Conservation (phyloP, 306 rosid species). For the Cicer cuneatum region DNA sequence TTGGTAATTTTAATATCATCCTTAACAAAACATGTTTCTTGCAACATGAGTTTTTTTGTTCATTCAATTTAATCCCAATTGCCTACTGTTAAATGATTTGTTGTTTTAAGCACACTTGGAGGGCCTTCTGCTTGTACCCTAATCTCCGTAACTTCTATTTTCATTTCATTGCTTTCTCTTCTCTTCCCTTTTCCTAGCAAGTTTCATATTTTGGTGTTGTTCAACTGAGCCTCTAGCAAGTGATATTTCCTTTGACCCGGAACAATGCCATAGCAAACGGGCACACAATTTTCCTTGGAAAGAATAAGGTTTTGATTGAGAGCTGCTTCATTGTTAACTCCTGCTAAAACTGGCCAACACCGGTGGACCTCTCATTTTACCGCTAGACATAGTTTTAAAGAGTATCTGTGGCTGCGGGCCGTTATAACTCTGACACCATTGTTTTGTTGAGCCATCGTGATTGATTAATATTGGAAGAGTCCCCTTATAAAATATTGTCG, state of each 20-base stretch:
- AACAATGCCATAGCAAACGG: neutral
- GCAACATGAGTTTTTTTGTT: neutral
- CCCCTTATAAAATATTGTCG: no score
- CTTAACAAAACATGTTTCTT: neutral
- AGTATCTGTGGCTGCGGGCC: no score
- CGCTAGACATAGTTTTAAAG: no score
- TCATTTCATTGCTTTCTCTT: constrained; percentile 16
- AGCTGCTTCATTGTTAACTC: neutral
- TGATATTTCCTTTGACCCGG: neutral
- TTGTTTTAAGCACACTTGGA: neutral
- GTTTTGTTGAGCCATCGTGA: no score
- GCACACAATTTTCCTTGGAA: neutral
- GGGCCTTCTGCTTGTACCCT: neutral
- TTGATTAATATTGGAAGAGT: no score
- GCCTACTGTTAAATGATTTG: constrained; percentile 2
- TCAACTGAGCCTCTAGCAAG: neutral
- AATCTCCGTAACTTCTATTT: neutral
- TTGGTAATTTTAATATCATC: neutral
- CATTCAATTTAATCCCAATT: constrained; percentile 12
- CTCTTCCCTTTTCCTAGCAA: neutral
- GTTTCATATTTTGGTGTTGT: neutral
- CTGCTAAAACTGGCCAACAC: no score
- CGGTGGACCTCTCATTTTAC: no score
- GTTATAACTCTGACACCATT: no score
- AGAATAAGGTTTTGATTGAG: neutral